These are phyloP conservation scores for Vitis cinerea DNA, from an alignment of 164 flowering plant genomes.

Conservation along the genomic window DNA sequence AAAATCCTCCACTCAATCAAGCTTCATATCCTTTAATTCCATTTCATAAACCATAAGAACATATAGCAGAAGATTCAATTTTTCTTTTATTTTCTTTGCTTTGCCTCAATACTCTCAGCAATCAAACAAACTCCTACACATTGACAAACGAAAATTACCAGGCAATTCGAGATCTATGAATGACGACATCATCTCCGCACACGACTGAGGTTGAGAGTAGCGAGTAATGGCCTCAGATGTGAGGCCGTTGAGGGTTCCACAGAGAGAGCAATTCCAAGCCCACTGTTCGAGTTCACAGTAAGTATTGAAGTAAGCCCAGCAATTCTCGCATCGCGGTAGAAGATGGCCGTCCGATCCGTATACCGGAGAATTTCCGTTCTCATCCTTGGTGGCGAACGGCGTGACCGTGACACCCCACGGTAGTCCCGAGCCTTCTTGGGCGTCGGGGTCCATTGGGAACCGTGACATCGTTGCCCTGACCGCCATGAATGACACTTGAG, in stretches of 20 bases:
- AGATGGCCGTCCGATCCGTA: constrained; percentile 75
- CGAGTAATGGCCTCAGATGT: constrained; percentile 59
- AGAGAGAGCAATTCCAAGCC: constrained; percentile 90
- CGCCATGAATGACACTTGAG: constrained; percentile 50
- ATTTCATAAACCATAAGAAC: not conserved
- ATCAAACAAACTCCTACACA: not conserved
- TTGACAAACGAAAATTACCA: constrained; percentile 22
- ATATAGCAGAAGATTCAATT: not conserved
- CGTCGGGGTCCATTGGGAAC: constrained; percentile 69
- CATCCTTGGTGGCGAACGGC: constrained; percentile 82
- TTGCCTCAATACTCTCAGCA: not conserved
- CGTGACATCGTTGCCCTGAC: constrained; percentile 73
- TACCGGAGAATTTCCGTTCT: constrained; percentile 61
- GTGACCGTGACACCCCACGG: constrained; percentile 91
- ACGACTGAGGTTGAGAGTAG: constrained; percentile 66
- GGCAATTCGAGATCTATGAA: constrained; percentile 94
- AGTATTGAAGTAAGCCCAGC: constrained; percentile 95
- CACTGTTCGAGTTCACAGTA: constrained; percentile 92
- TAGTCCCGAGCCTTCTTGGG: constrained; percentile 71
- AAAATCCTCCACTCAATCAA: too few relatives aligned
- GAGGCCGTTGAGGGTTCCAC: constrained; percentile 88
- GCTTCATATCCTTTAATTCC: too few relatives aligned
- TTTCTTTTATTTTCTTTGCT: not conserved
- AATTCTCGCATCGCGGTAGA: constrained; percentile 90
- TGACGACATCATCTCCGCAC: constrained; percentile 82